Evolutionary conservation across 1,284 basidiomycete species (phyloP), one percentile per base, ranked within the genome.

Genomic region (Ganoderma leucocontextum): DNA sequence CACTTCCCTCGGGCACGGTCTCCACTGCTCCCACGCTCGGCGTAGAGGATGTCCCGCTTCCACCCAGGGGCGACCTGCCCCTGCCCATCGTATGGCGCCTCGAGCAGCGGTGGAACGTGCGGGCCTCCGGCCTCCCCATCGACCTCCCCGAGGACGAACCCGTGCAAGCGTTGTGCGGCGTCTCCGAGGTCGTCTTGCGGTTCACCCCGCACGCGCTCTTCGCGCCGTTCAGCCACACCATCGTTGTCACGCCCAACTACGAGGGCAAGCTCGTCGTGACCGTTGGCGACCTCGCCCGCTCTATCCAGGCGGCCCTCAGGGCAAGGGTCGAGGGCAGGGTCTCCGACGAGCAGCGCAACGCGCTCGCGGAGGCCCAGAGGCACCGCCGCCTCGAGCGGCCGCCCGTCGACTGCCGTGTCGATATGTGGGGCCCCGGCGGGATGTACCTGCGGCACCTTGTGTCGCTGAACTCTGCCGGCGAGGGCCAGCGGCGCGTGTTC

Each of bases 91-190:
- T 17, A 22, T 55, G 52, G 52, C 25, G 13, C 29, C 52, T 55
- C 52, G 15, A 35, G 52, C 52, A 55, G 29, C 25, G 17, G 52
- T 55, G 52, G 52, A 22, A 55, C 52, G 52, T 55, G 13, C 52
- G 52, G 9, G 7, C 13, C 52, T 15, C 6, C 4, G 52, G 52
- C 13, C 33, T 33, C 15, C 52, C 52, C 25, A 8, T 15, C 13
- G 52, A 33, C 52, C 52, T 55, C 29, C 33, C 52, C 33, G 29
- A 22, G 13, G 29, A 17, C 52, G 29, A 55, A 15, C 52, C 25
- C 17, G 15, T 55, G 8, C 29, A 15, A 8, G 29, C 52, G 12
- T 22, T 55, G 22, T 33, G 52, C 52, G 29, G 52, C 33, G 29
- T 55, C 52, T 29, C 52, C 52, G 52, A 33, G 29, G 33, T 55